A percentile compares a stretch with the other conserved stretches of the same genome.
Conservation (phyloP, 192 early-diverging fungal species). For the Coemansia sp. region DNA sequence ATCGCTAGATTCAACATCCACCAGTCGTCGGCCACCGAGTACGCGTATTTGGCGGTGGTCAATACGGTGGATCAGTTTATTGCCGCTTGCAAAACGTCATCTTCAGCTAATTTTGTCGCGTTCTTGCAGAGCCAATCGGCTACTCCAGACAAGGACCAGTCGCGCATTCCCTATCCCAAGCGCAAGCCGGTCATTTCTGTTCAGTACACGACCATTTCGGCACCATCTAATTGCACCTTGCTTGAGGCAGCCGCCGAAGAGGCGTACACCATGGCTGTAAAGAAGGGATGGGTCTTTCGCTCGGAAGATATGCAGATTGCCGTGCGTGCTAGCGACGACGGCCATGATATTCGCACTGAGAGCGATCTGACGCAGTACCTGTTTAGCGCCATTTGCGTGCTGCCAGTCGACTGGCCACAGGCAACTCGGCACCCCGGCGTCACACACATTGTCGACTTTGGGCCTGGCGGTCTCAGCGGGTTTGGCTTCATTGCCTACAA, state of each 20-base stretch:
- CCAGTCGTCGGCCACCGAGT: neutral
- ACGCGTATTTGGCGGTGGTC: conserved; percentile 22
- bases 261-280: conserved; percentile 1
- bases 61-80: conserved; percentile 28
- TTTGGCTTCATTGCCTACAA: conserved; percentile 82
- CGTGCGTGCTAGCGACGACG: conserved; percentile 78
- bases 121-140: conserved; percentile 14
- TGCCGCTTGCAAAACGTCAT: conserved; percentile 10
- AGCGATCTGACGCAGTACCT: conserved; percentile 65
- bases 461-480: conserved; percentile 81
- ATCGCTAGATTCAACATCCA: conserved; percentile 18
- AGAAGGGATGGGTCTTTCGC: conserved; percentile 33
- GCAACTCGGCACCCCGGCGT: conserved; percentile 53
- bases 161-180: conserved; percentile 71
- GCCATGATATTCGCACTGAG: conserved; percentile 68
- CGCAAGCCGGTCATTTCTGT: conserved; percentile 76
- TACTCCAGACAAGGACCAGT: conserved; percentile 48
- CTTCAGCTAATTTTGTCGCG: conserved; percentile 1
- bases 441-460: conserved; percentile 94
- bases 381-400: conserved; percentile 65
- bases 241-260: neutral
- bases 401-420: conserved; percentile 61
- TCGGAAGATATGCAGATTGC: conserved; percentile 41
- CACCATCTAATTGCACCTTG: conserved; percentile 64
- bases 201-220: conserved; percentile 81